Percentiles rank a stretch among this genome's conserved stretches.
These are phyloP conservation scores for Rhazya stricta DNA, from an alignment of 257 asterid species.

Conservation along the genomic window DNA sequence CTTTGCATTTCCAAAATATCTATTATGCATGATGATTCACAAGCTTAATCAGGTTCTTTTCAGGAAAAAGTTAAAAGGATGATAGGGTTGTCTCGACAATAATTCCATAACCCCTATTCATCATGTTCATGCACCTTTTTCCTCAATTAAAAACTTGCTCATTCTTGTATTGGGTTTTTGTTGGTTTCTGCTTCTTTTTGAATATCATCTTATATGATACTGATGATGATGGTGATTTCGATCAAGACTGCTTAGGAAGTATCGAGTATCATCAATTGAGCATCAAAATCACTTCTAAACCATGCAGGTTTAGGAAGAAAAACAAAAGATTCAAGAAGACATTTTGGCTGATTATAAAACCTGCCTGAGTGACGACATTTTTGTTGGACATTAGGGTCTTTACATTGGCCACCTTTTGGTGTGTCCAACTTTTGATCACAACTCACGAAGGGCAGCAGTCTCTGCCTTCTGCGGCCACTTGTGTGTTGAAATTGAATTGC, in stretches of 20 bases:
- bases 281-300: background rate
- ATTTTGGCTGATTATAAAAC: background rate
- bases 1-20: background rate
- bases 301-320: background rate
- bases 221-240: no score
- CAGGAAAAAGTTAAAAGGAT: background rate
- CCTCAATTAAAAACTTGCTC: background rate
- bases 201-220: background rate
- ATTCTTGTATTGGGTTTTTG: background rate
- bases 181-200: background rate
- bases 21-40: background rate
- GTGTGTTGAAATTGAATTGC: background rate
- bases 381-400: constrained; percentile 1
- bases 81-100: background rate
- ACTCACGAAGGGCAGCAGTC: background rate
- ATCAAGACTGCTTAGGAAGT: background rate
- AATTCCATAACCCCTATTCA: background rate
- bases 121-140: background rate
- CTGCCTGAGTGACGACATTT: background rate
- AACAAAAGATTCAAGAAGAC: background rate
- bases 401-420: background rate
- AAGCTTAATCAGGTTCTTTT: background rate
- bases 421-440: background rate
- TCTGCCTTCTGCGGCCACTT: background rate
- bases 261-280: background rate